These are phyloP conservation scores for Candida gigantensis DNA, from an alignment of 1,139 yeast species.

Conservation along the genomic window DNA sequence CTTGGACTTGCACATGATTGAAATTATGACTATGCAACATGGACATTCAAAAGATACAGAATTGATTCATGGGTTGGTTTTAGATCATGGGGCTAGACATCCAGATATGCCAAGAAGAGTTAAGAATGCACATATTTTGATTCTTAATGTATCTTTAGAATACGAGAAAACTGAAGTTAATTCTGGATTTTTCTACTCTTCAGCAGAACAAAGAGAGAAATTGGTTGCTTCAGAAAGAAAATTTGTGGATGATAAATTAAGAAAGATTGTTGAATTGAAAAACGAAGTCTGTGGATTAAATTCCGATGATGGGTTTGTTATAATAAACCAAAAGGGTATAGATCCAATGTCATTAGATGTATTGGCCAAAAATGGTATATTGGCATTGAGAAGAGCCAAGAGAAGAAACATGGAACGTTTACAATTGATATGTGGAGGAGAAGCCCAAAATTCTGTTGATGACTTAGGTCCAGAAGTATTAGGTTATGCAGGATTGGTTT, in stretches of 20 bases:
- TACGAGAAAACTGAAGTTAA: conserved; percentile 98
- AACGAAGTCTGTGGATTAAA: conserved; percentile 85
- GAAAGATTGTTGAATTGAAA: conserved; percentile 88
- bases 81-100: conserved; percentile 98
- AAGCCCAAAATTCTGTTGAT: conserved; percentile 96
- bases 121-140: conserved; percentile 80
- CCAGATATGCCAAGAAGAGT: conserved; percentile 97
- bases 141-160: conserved; percentile 90
- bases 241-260: conserved; percentile 92
- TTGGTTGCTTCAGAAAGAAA: conserved; percentile 90
- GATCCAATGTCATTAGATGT: conserved; percentile 98
- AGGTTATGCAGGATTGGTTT: conserved; percentile 89
- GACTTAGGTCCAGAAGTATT: conserved; percentile 82
- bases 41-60: conserved; percentile 82
- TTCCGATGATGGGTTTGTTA: conserved; percentile 79
- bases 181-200: conserved; percentile 91
- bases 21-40: conserved; percentile 97
- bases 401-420: conserved; percentile 99
- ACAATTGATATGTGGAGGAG: conserved; percentile 95
- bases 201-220: conserved; percentile 95
- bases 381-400: conserved; percentile 96
- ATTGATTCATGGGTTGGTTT: conserved; percentile 83
- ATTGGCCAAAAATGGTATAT: conserved; percentile 86
- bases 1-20: conserved; percentile 94
- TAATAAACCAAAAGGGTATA: conserved; percentile 97